phyloP scores from a whole-genome alignment of 208 protist genomes.

The Crithidia sp. region DNA sequence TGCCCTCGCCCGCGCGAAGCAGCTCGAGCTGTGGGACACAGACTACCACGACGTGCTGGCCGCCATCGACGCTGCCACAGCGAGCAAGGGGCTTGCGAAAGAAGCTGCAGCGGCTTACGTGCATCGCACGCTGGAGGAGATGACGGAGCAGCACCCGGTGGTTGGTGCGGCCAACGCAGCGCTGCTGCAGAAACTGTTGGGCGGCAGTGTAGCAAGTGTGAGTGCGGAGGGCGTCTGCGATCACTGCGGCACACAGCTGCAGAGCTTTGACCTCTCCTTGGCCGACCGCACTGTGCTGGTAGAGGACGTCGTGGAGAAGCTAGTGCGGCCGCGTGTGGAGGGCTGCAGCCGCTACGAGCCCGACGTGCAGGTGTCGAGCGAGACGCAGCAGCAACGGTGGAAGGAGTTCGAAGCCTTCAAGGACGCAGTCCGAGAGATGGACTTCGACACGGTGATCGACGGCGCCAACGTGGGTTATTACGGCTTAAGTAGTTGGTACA shows the following conservation, averaged over 20 bases:
- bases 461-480: slow-evolving; percentile 87
- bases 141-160: slow-evolving; percentile 80
- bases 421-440: slow-evolving; percentile 27
- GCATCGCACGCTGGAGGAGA: slow-evolving; percentile 34
- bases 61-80: slow-evolving; percentile 28
- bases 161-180: slow-evolving; percentile 64
- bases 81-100: background rate
- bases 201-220: slow-evolving; percentile 36
- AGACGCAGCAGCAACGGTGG: slow-evolving; percentile 45
- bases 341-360: slow-evolving; percentile 65
- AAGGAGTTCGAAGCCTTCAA: slow-evolving; percentile 69
- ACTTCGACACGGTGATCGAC: slow-evolving; percentile 82
- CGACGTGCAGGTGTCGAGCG: slow-evolving; percentile 43
- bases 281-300: slow-evolving; percentile 55
- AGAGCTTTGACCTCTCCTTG: slow-evolving; percentile 66
- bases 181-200: slow-evolving; percentile 52
- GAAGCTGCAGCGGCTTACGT: background rate
- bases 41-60: slow-evolving; percentile 71
- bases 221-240: slow-evolving; percentile 44
- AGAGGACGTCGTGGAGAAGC: slow-evolving; percentile 76
- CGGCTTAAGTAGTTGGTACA: slow-evolving; percentile 80
- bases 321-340: slow-evolving; percentile 59
- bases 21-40: slow-evolving; percentile 82
- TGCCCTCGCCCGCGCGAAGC: slow-evolving; percentile 28
- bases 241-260: slow-evolving; percentile 46